Conservation (phyloP, 208 protist species). For the Leptomonas seymouri region DNA sequence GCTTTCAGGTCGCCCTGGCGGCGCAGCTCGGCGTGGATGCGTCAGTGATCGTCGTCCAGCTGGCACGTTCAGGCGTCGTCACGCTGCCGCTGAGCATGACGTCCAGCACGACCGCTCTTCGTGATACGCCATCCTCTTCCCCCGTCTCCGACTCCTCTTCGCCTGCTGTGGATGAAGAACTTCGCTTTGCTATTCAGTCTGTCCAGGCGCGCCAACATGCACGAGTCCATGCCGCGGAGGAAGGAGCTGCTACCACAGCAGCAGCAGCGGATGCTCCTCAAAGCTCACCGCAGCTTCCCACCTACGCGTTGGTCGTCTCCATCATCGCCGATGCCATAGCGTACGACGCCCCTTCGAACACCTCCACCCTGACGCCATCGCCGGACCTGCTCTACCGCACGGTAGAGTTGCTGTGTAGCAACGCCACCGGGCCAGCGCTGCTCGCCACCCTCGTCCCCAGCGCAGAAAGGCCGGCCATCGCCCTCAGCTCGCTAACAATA, state of each 20-base stretch:
- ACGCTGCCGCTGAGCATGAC: slow-evolving; percentile 2
- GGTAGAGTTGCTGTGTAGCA: slow-evolving; percentile 35
- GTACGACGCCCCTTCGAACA: slow-evolving; percentile 21
- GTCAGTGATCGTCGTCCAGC: slow-evolving; percentile 32
- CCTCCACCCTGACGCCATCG: slow-evolving; percentile 27
- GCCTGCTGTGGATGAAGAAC: neutral
- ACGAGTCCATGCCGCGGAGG: neutral
- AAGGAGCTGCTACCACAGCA: neutral
- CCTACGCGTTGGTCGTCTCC: slow-evolving; percentile 51
- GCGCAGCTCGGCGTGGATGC: slow-evolving; percentile 32
- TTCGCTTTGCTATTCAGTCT: slow-evolving; percentile 1
- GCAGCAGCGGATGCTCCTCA: neutral
- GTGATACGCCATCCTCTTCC: too few relatives aligned
- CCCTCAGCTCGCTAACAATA: slow-evolving; percentile 34
- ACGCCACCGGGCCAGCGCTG: slow-evolving; percentile 33
- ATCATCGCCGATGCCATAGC: slow-evolving; percentile 35
- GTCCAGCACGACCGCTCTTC: neutral
- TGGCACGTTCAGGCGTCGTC: slow-evolving; percentile 24
- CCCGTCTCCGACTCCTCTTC: too few relatives aligned
- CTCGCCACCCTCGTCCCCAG: slow-evolving; percentile 31
- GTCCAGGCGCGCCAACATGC: slow-evolving; percentile 19
- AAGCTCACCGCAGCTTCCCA: slow-evolving; percentile 14
- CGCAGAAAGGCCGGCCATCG: slow-evolving; percentile 3
- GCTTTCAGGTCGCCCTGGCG: slow-evolving; percentile 38
- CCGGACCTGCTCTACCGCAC: slow-evolving; percentile 54